These are phyloP conservation scores for Pulveroboletus ravenelii DNA, from an alignment of 768 basidiomycete genomes.

Conservation along the genomic window DNA sequence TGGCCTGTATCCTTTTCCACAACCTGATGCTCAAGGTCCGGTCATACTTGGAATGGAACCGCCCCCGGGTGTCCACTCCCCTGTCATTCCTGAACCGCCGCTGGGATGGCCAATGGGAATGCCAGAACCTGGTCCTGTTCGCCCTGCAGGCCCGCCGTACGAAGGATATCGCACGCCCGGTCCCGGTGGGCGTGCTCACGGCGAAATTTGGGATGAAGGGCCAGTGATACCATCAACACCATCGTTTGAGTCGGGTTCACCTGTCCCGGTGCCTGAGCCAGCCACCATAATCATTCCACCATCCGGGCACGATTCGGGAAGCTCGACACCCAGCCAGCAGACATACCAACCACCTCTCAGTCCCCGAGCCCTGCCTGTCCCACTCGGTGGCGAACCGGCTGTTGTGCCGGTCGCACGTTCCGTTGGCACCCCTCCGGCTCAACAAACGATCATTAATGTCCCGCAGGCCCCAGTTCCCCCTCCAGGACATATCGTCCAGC, in stretches of 20 bases:
- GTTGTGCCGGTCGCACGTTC: conserved; percentile 16
- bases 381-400: conserved; percentile 7
- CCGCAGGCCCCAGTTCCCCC: conserved; percentile 15
- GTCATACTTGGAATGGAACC: conserved; percentile 19
- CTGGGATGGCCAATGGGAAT: conserved; percentile 11
- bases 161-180: conserved; percentile 1
- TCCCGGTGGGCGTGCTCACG: conserved; percentile 8
- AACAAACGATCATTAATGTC: conserved; percentile 12
- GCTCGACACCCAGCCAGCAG: conserved; percentile 26
- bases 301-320: conserved; percentile 12
- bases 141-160: conserved; percentile 32
- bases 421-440: conserved; percentile 7
- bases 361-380: conserved; percentile 15
- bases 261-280: conserved; percentile 19
- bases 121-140: conserved; percentile 32
- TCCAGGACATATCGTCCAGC: conserved; percentile 18
- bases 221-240: conserved; percentile 22
- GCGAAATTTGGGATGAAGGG: conserved; percentile 13
- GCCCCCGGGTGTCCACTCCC: conserved; percentile 6
- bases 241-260: conserved; percentile 9
- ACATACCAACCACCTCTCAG: conserved; percentile 14
- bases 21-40: conserved; percentile 10
- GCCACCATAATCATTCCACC: conserved; percentile 13
- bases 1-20: conserved; percentile 20
- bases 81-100: conserved; percentile 26